A percentile compares a stretch with the other conserved stretches of the same genome.
Evolutionary conservation across 208 protist genomes (phyloP).

Genomic region (Perkinsela sp.): DNA sequence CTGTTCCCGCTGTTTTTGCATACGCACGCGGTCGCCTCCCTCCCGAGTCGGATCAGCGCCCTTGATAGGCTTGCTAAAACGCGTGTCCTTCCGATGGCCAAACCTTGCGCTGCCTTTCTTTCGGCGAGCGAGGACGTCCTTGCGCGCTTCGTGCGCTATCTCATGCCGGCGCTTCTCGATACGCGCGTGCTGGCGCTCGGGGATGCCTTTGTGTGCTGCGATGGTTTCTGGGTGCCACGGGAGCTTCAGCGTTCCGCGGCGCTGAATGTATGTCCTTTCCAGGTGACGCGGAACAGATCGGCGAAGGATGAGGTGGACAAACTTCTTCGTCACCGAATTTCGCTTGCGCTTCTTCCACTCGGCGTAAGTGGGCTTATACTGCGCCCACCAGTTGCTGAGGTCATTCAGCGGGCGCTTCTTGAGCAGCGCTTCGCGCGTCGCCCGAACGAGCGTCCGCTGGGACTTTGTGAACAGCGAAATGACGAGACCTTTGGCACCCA

Average conservation of each 20-base stretch:
- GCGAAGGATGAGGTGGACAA: conserved; percentile 37
- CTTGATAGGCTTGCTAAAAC: not conserved
- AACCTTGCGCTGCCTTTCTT: conserved; percentile 1
- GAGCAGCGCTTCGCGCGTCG: conserved; percentile 22
- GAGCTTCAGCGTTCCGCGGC: conserved; percentile 19
- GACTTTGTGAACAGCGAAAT: conserved; percentile 33
- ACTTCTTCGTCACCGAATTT: conserved; percentile 30
- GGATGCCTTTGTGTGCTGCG: not conserved
- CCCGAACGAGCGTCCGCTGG: conserved; percentile 30
- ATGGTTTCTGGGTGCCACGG: not conserved
- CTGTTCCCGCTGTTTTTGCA: not conserved
- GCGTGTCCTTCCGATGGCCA: not conserved
- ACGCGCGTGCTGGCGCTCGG: not conserved
- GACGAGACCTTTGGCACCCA: conserved; percentile 28
- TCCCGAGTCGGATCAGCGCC: not conserved
- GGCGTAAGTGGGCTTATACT: conserved; percentile 31
- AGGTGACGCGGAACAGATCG: conserved; percentile 43
- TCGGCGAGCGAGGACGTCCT: not conserved
- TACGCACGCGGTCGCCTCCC: not conserved
- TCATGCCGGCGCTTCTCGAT: not conserved
- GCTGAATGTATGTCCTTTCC: conserved; percentile 34
- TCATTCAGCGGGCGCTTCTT: conserved; percentile 18
- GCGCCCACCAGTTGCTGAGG: conserved; percentile 20
- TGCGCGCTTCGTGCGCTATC: not conserved
- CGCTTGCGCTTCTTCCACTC: conserved; percentile 44